These are phyloP conservation scores for Laguncularia racemosa DNA, from an alignment of 345 rosid species.

Conservation along the genomic window DNA sequence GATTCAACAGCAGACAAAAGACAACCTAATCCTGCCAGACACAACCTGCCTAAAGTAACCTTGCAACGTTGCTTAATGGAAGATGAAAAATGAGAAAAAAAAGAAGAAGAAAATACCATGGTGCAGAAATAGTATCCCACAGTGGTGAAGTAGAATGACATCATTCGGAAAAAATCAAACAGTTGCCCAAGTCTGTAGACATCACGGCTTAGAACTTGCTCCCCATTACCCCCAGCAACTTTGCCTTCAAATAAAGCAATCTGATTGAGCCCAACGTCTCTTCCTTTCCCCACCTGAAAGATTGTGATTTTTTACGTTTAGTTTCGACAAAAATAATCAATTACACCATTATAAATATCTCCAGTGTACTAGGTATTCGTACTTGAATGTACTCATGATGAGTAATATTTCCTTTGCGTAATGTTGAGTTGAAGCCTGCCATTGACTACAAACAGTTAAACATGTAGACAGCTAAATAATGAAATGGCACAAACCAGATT, in stretches of 20 bases:
- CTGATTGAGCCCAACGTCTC: constrained; percentile 99
- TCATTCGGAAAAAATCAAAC: constrained; percentile 94
- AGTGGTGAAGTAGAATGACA: constrained; percentile 94
- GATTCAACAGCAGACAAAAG: no score
- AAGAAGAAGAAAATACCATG: constrained; percentile 41
- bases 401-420: constrained; percentile 95
- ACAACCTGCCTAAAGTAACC: no score
- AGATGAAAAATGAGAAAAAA: not conserved
- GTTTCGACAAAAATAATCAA: no score
- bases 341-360: no score
- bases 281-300: constrained; percentile 92
- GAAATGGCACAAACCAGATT: not conserved
- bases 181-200: constrained; percentile 98
- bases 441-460: not conserved
- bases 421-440: constrained; percentile 89
- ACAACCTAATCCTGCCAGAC: no score
- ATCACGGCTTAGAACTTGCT: constrained; percentile 98
- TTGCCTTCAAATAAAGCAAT: constrained; percentile 97
- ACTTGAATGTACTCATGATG: constrained; percentile 99
- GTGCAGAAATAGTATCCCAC: constrained; percentile 95
- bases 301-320: not conserved
- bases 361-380: not conserved
- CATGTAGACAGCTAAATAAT: not conserved
- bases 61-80: not conserved
- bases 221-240: constrained; percentile 98